phyloP scores from a whole-genome alignment of 1,284 basidiomycete genomes.

The Pseudozyma tsukubaensis region DNA sequence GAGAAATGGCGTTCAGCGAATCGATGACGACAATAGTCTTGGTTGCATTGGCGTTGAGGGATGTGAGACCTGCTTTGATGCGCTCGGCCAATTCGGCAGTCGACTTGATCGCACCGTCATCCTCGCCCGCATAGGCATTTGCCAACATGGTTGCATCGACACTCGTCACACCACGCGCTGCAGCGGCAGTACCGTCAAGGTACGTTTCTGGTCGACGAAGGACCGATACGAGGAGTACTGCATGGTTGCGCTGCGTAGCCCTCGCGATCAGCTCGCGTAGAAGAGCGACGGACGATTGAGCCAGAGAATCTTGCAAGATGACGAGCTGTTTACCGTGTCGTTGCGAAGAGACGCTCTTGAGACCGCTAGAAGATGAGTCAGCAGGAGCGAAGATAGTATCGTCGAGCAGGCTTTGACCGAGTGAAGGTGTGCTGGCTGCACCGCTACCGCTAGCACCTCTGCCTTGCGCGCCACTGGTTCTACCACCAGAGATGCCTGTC shows the following conservation, averaged over 20 bases:
- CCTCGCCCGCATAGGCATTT: slow-evolving; percentile 17
- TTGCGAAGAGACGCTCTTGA: slow-evolving; percentile 33
- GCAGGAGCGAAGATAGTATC: slow-evolving; percentile 31
- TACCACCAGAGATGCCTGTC: slow-evolving; percentile 1
- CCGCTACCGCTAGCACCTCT: not conserved
- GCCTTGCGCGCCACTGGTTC: slow-evolving; percentile 2
- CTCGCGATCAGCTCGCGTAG: slow-evolving; percentile 51
- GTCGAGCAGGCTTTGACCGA: slow-evolving; percentile 39
- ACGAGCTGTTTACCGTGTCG: slow-evolving; percentile 55
- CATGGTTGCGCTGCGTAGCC: slow-evolving; percentile 17
- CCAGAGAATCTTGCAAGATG: slow-evolving; percentile 53
- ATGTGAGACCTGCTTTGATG: slow-evolving; percentile 4
- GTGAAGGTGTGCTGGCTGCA: slow-evolving; percentile 41
- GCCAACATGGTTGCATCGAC: slow-evolving; percentile 33
- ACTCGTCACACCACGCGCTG: not conserved
- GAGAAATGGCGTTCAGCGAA: slow-evolving; percentile 51
- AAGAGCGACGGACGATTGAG: slow-evolving; percentile 44
- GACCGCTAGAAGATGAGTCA: slow-evolving; percentile 17
- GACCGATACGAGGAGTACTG: slow-evolving; percentile 29
- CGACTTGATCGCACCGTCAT: slow-evolving; percentile 7
- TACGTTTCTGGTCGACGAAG: slow-evolving; percentile 32
- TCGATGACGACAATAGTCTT: slow-evolving; percentile 52
- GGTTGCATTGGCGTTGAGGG: slow-evolving; percentile 6
- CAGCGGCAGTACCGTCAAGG: slow-evolving; percentile 15
- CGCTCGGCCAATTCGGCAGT: slow-evolving; percentile 11